Evolutionary conservation across 345 rosid species (phyloP).

Genomic region (Euclidium syriacum): DNA sequence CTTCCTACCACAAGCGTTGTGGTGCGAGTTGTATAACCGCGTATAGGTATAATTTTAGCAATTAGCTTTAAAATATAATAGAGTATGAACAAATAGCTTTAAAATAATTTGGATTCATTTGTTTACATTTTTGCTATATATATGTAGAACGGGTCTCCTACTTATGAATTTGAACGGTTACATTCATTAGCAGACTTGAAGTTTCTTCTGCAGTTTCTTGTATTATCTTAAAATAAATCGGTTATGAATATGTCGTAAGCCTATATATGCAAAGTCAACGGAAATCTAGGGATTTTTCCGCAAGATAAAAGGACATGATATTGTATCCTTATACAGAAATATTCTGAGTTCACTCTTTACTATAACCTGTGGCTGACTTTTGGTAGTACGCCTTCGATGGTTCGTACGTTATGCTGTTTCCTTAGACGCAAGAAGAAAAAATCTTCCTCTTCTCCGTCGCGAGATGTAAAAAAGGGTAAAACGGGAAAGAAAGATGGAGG

Average conservation of each 20-base stretch:
- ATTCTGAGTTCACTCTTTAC: too few relatives aligned
- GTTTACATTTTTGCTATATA: background rate
- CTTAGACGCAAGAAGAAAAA: conserved; percentile 3
- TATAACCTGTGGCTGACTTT: background rate
- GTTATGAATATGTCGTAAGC: background rate
- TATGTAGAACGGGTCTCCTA: background rate
- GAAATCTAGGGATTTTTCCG: background rate
- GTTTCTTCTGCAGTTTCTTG: background rate
- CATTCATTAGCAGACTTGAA: background rate
- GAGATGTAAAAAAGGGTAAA: conserved; percentile 4
- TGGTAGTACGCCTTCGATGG: background rate
- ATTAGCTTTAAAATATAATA: background rate
- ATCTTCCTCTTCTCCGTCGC: background rate
- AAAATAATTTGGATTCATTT: too few relatives aligned
- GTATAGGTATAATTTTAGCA: background rate
- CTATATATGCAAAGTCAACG: background rate
- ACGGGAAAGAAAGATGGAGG: conserved; percentile 16
- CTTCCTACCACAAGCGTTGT: background rate
- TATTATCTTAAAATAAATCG: background rate
- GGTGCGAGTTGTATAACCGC: background rate
- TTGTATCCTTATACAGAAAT: background rate
- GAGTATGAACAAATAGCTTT: conserved; percentile 1
- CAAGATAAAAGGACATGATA: background rate
- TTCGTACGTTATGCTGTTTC: conserved; percentile 6
- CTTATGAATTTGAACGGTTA: background rate